Percentiles rank a stretch among this genome's conserved stretches.
Evolutionary conservation across 2,329 filamentous ascomycete genomes (phyloP).

Genomic region (Cercospora sesami): DNA sequence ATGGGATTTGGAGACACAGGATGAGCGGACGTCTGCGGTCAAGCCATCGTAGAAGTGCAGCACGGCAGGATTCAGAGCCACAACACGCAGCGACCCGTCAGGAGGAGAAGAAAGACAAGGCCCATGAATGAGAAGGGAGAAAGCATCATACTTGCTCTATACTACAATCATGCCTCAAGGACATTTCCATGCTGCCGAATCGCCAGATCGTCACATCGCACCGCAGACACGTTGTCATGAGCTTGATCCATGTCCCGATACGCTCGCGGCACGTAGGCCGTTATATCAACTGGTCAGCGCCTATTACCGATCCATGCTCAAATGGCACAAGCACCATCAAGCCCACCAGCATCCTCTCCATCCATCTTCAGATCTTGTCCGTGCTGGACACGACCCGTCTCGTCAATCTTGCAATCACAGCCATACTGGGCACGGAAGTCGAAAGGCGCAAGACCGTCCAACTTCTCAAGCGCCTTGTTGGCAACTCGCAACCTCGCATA

Average conservation of each 20-base stretch:
- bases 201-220: not conserved
- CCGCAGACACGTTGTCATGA: not conserved
- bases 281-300: not conserved
- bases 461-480: slow-evolving; percentile 55
- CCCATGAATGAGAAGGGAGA: not conserved
- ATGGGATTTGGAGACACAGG: not conserved
- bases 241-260: not conserved
- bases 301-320: not conserved
- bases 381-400: slow-evolving; percentile 5
- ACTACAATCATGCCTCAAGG: not conserved
- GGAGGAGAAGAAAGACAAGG: not conserved
- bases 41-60: not conserved
- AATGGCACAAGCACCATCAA: slow-evolving; percentile 6
- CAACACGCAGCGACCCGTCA: not conserved
- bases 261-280: not conserved
- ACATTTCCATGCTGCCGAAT: not conserved
- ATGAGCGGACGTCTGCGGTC: not conserved
- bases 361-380: slow-evolving; percentile 13
- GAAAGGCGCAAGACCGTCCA: slow-evolving; percentile 53
- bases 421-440: slow-evolving; percentile 62
- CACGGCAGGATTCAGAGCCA: not conserved
- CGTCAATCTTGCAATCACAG: slow-evolving; percentile 59
- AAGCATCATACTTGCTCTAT: not conserved
- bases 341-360: slow-evolving; percentile 7
- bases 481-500: slow-evolving; percentile 73